Base-by-base conservation (phyloP, 495 filamentous ascomycete genomes). In the Trichoderma reesei region DNA sequence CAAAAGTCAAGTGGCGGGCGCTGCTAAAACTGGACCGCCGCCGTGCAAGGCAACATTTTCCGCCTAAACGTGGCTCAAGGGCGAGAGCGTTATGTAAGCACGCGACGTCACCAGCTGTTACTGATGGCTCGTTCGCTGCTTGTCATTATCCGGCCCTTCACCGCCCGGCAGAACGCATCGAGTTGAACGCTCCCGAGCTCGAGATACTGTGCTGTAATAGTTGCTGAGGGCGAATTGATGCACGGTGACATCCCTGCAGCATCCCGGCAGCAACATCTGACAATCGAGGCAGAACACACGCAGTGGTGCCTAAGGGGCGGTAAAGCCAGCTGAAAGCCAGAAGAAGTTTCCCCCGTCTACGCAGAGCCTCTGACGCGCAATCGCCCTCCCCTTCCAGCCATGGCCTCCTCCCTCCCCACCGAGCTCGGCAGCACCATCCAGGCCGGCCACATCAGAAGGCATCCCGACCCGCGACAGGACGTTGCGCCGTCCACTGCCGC, bases 401-500 rank as follows among this genome's bases (percentile, higher is more conserved):
- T 79, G 76, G 65, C 73, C 3, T 67, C 70, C 56, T 78, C 76
- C 14, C 63, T 82, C 72, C 71, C 82, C 74, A 72, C 87, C 26
- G 83, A 90, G 66, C 74, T 91, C 63, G 85, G 88, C 20, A 86
- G 89, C 65, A 86, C 87, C 20, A 80, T 96, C 66, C 92, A 96
- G 73, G 83, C 88, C 14, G 89, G 88, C 38, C 87, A 87, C 66
- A 82, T 96, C 75, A 86, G 88, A 38, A 80, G 74, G 18, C 65
- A 83, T 42, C 90, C 91, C 1, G 88, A 85, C 33, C 81, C 86
- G 7, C 64, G 71, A 42, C 89, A 91, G 79, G 92, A 96, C 75
- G 67, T 92, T 70, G 92, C 92, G 73, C 91, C 91, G 14, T 80
- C 88, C 34, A 91, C 91, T 51, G 80, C 89, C 34, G 82, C 86